Conservation (phyloP, 768 basidiomycete species). For the Agrocybe praecox region DNA sequence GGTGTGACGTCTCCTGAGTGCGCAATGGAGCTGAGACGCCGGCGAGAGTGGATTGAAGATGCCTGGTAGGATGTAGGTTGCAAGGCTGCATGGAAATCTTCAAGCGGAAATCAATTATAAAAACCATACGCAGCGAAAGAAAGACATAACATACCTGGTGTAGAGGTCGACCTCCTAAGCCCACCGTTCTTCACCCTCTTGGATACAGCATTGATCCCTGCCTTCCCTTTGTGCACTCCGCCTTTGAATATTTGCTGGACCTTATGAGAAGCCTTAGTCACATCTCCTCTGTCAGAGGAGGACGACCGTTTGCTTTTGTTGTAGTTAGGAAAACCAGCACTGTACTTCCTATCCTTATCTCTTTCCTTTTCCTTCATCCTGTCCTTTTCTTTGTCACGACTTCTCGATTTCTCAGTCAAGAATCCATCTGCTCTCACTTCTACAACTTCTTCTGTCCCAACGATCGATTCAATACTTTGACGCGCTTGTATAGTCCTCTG, state of each 20-base stretch:
- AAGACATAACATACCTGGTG: slow-evolving; percentile 57
- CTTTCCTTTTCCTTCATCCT: slow-evolving; percentile 18
- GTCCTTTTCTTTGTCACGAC: slow-evolving; percentile 11
- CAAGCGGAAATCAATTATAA: neutral
- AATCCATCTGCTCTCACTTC: slow-evolving; percentile 6
- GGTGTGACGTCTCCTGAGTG: slow-evolving; percentile 37
- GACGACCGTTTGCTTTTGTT: slow-evolving; percentile 37
- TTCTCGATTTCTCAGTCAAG: neutral
- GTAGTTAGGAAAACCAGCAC: slow-evolving; percentile 8
- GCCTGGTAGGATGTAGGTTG: slow-evolving; percentile 67
- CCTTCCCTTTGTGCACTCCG: slow-evolving; percentile 73
- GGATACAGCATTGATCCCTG: slow-evolving; percentile 74
- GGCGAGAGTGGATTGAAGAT: slow-evolving; percentile 83
- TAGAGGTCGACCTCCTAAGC: slow-evolving; percentile 64
- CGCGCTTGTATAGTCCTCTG: slow-evolving; percentile 1
- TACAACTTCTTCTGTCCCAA: slow-evolving; percentile 12
- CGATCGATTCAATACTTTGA: slow-evolving; percentile 5
- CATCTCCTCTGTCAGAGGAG: slow-evolving; percentile 40
- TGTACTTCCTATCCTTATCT: slow-evolving; percentile 11
- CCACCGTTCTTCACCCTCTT: slow-evolving; percentile 59
- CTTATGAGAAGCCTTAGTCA: slow-evolving; percentile 67
- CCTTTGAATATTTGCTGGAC: slow-evolving; percentile 77
- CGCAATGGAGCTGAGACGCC: slow-evolving; percentile 54
- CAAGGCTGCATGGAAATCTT: slow-evolving; percentile 73
- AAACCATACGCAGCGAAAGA: neutral